These are phyloP conservation scores for Odontarrhena argentea DNA, from an alignment of 345 rosid species.

Conservation along the genomic window DNA sequence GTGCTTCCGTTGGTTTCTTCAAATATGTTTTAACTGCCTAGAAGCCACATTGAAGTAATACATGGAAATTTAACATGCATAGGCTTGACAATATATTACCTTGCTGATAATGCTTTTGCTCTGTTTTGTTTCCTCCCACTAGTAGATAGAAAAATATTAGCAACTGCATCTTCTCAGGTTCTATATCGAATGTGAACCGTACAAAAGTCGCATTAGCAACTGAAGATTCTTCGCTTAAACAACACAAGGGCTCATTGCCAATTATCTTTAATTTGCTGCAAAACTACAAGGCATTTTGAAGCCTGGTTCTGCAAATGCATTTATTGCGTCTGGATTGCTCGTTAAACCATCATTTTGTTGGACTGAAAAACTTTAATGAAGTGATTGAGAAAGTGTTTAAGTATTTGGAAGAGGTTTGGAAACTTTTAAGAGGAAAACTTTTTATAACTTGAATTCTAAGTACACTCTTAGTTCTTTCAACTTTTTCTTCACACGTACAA, in stretches of 20 bases:
- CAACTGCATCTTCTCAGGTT: constrained; percentile 82
- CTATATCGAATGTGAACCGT: constrained; percentile 62
- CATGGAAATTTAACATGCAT: neutral
- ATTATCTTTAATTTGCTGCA: constrained; percentile 78
- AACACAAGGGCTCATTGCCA: constrained; percentile 52
- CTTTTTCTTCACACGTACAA: too few relatives aligned
- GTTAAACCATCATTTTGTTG: constrained; percentile 88
- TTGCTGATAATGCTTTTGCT: constrained; percentile 21
- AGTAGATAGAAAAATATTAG: constrained; percentile 73
- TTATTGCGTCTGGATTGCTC: constrained; percentile 74
- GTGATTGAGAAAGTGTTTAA: too few relatives aligned
- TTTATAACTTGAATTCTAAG: too few relatives aligned
- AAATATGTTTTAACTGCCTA: constrained; percentile 5
- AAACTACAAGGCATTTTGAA: constrained; percentile 68
- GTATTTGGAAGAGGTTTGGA: too few relatives aligned
- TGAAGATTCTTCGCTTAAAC: constrained; percentile 49
- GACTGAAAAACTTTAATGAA: too few relatives aligned
- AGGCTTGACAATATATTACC: neutral
- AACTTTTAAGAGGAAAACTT: too few relatives aligned
- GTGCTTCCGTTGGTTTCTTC: constrained; percentile 4
- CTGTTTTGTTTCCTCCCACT: constrained; percentile 22
- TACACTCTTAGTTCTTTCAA: too few relatives aligned
- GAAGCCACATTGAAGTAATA: neutral
- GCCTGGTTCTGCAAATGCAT: constrained; percentile 56
- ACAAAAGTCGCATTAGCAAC: constrained; percentile 62